These are phyloP conservation scores for Rubia balearica DNA, from an alignment of 305 asterid species.

Conservation along the genomic window DNA sequence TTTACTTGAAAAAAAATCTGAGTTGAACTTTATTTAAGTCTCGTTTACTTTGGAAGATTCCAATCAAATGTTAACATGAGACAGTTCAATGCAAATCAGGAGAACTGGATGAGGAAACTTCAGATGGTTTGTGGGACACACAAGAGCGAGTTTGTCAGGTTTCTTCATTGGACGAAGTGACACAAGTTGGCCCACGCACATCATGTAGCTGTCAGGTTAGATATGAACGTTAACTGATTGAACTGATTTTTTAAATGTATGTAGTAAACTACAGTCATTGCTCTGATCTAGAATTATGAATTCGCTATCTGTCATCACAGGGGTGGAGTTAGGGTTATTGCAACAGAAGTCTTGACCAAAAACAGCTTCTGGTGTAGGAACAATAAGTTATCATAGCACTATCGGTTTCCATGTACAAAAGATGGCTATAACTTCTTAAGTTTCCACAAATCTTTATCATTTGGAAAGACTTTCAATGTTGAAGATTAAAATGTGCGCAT, in stretches of 20 bases:
- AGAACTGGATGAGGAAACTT: constrained; percentile 28
- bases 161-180: constrained; percentile 40
- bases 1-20: constrained; percentile 19
- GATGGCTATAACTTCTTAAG: background rate
- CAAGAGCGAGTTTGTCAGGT: constrained; percentile 42
- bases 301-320: background rate
- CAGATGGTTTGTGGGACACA: constrained; percentile 48
- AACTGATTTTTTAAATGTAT: background rate
- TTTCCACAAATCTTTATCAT: background rate
- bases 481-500: background rate
- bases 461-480: background rate
- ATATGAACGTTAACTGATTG: background rate
- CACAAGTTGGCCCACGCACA: constrained; percentile 68
- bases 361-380: background rate
- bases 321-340: background rate
- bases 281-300: constrained; percentile 6
- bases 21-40: constrained; percentile 16
- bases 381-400: background rate
- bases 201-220: constrained; percentile 83
- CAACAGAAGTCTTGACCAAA: background rate
- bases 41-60: constrained; percentile 20
- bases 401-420: background rate
- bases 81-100: constrained; percentile 19
- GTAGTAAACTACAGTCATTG: background rate
- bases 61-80: constrained; percentile 24